phyloP scores from a whole-genome alignment of 768 basidiomycete species.

The Clitopilus passeckerianus region DNA sequence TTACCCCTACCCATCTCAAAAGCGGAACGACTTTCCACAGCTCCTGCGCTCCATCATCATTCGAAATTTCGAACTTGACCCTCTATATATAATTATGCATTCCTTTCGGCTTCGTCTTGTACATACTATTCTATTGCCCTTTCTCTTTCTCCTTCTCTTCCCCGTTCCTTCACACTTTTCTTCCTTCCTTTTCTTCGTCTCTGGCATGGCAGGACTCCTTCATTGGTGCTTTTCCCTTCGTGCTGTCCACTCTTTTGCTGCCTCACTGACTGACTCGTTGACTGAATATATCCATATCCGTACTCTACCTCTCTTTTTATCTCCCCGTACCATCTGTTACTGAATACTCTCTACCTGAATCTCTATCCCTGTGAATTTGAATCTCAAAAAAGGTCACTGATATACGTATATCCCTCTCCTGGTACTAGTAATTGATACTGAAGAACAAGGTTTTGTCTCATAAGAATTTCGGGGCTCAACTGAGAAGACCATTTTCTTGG shows the following conservation, averaged over 20 bases:
- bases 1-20: not conserved
- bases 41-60: not conserved
- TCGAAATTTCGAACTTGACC: not conserved
- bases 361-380: no score
- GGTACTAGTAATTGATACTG: not conserved
- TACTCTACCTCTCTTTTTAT: no score
- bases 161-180: not conserved
- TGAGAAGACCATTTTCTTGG: no score
- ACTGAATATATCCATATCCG: not conserved
- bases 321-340: no score
- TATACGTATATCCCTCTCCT: no score
- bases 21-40: not conserved
- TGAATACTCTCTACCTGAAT: no score
- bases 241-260: not conserved
- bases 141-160: not conserved
- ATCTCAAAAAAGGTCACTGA: no score
- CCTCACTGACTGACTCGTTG: not conserved
- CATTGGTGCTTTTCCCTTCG: not conserved
- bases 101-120: constrained; percentile 3
- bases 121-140: not conserved
- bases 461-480: no score
- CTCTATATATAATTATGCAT: not conserved
- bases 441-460: not conserved
- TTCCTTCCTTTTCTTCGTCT: constrained; percentile 3
- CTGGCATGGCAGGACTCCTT: not conserved